Evolutionary conservation across 257 asterid genomes (phyloP).

Genomic region (Handroanthus guayacan): DNA sequence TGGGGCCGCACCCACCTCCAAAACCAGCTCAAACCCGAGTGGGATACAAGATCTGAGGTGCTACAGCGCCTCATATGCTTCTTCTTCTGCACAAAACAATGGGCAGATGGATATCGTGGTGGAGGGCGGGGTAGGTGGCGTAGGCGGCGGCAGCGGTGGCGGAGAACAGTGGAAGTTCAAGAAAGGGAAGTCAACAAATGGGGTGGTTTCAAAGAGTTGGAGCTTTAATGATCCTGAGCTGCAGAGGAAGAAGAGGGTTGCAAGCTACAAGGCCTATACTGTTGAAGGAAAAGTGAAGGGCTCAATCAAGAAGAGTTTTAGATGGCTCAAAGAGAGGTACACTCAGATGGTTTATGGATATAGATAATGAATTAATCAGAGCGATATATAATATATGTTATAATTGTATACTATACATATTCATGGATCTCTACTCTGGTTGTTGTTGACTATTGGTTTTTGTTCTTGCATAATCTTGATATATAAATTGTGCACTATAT

Average conservation of each 20-base stretch:
- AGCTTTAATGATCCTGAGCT: slow-evolving; percentile 70
- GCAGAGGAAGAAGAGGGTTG: slow-evolving; percentile 88
- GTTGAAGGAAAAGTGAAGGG: slow-evolving; percentile 86
- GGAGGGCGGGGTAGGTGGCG: slow-evolving; percentile 6
- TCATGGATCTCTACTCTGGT: slow-evolving; percentile 8
- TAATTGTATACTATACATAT: background rate
- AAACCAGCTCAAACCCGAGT: slow-evolving; percentile 42
- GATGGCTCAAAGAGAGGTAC: slow-evolving; percentile 72
- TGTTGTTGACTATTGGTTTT: slow-evolving; percentile 24
- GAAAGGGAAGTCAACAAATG: slow-evolving; percentile 71
- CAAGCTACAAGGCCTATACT: slow-evolving; percentile 73
- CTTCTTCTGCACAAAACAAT: slow-evolving; percentile 43
- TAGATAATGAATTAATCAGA: slow-evolving; percentile 38
- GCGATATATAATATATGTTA: too few species aligned
- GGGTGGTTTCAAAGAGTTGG: slow-evolving; percentile 59
- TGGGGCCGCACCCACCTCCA: slow-evolving; percentile 28
- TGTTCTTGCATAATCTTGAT: background rate
- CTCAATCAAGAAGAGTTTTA: slow-evolving; percentile 69
- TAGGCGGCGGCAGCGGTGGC: slow-evolving; percentile 30
- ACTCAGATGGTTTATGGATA: slow-evolving; percentile 52
- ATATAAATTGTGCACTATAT: slow-evolving; percentile 10
- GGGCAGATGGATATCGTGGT: slow-evolving; percentile 50
- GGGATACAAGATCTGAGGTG: slow-evolving; percentile 78
- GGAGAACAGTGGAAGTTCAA: slow-evolving; percentile 67
- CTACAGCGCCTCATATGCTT: slow-evolving; percentile 72